Conservation (phyloP, 1,284 basidiomycete genomes). For the Termitomyces sp. region DNA sequence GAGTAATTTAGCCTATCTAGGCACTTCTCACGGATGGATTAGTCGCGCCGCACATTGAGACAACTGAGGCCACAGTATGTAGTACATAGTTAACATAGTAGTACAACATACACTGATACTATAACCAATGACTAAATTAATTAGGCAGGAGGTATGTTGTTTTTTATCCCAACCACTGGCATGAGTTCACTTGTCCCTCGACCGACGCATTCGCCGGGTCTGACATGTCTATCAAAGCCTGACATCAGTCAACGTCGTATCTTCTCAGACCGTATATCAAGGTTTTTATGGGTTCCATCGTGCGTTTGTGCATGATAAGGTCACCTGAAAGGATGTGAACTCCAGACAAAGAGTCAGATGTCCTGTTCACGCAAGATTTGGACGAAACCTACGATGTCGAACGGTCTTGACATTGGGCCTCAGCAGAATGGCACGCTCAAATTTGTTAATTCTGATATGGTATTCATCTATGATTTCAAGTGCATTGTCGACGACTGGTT, state of each 20-base stretch:
- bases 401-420: slow-evolving; percentile 58
- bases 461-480: slow-evolving; percentile 66
- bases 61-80: too few relatives aligned
- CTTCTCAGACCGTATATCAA: slow-evolving; percentile 61
- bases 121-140: too few relatives aligned
- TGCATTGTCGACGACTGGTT: slow-evolving; percentile 57
- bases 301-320: slow-evolving; percentile 63
- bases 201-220: slow-evolving; percentile 20
- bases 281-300: slow-evolving; percentile 62
- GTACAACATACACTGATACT: too few relatives aligned
- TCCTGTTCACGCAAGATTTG: not conserved
- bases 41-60: too few relatives aligned
- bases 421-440: slow-evolving; percentile 55
- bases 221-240: slow-evolving; percentile 44
- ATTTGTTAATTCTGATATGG: slow-evolving; percentile 53
- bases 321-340: slow-evolving; percentile 73
- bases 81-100: too few relatives aligned
- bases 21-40: too few relatives aligned
- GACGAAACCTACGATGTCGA: slow-evolving; percentile 41
- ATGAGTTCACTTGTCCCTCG: too few relatives aligned
- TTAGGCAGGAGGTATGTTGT: too few relatives aligned
- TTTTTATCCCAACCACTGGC: too few relatives aligned
- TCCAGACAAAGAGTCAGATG: slow-evolving; percentile 20
- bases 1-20: too few relatives aligned
- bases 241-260: slow-evolving; percentile 61